Evolutionary conservation across 352 stramenopile genomes (phyloP), one percentile per base, ranked within the genome.

Genomic region (Phytopythium boreale): DNA sequence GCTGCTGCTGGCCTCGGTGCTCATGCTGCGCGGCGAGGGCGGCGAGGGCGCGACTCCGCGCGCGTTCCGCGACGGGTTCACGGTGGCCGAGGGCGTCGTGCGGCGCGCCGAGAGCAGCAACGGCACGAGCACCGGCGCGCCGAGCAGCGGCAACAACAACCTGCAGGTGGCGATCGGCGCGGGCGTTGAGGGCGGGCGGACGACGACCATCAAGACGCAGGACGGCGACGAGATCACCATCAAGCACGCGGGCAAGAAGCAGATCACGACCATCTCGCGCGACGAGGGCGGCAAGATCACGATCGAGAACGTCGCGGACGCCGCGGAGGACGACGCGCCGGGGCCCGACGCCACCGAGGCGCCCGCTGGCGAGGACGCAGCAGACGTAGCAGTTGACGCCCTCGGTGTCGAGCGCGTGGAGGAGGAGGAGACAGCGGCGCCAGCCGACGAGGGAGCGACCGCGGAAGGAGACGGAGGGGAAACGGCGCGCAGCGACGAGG

Each of bases 161-260:
- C 8, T 56, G n/a, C 20, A 12, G 37, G 41, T 62, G 34, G 59
- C 62, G 44, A 29, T 52, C 59, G 44, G 8, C 5, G 47, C 64
- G 36, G 27, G 24, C 26, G 71, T 64, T 4, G 63, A 64, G 15
- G 70, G 77, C 36, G 72, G 71, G 10, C 79, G 79, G 52, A 89
- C 77, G 61, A 92, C 79, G 39, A 89, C 75, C 20, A 90, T 92
- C 68, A 90, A 87, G 69, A 90, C 81, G 26, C 74, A 88, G 62
- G 80, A 87, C 49, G 82, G 82, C 47, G 80, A 92, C 63, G 82
- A 90, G 70, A 90, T 92, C 73, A 92, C 83, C 39, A 92, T 92
- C 69, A 89, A 88, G 60, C 79, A 79, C 27, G 70, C 63, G 1
- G 68, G 68, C 34, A 88, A 89, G 61, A 75, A 77, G 27, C 86